Evolutionary conservation across 164 flowering plant species (phyloP).

Genomic region (Aristolochia contorta): DNA sequence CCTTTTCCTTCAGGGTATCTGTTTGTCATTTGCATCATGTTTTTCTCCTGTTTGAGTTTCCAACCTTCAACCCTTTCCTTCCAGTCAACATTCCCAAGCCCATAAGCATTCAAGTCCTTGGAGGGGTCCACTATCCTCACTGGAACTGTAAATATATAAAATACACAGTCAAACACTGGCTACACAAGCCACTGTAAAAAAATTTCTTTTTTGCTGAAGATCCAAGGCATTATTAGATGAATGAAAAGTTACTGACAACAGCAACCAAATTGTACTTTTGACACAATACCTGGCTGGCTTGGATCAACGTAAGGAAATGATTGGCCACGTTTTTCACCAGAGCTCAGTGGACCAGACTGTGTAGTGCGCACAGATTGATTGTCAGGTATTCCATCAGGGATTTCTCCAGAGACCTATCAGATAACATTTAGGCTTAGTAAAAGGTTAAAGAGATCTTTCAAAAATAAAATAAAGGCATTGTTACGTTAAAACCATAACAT

Average conservation of each 20-base stretch:
- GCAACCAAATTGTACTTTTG: background rate
- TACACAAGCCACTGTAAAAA: background rate
- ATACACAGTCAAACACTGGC: conserved; percentile 5
- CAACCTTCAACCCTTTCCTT: conserved; percentile 96
- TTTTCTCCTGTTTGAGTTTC: conserved; percentile 93
- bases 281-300: conserved; percentile 69
- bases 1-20: conserved; percentile 77
- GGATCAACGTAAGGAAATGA: conserved; percentile 84
- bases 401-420: conserved; percentile 83
- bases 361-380: conserved; percentile 78
- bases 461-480: background rate
- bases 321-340: conserved; percentile 63
- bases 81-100: conserved; percentile 98
- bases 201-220: no score
- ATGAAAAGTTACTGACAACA: background rate
- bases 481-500: background rate
- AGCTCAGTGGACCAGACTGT: conserved; percentile 80
- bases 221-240: background rate
- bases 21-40: conserved; percentile 54
- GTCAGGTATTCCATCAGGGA: conserved; percentile 73
- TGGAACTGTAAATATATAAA: conserved; percentile 46
- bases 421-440: background rate
- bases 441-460: background rate
- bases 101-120: conserved; percentile 90
- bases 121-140: conserved; percentile 95